Evolutionary conservation across 768 basidiomycete species (phyloP), one percentile per base, ranked within the genome.

Genomic region (Boletus sensibilis): DNA sequence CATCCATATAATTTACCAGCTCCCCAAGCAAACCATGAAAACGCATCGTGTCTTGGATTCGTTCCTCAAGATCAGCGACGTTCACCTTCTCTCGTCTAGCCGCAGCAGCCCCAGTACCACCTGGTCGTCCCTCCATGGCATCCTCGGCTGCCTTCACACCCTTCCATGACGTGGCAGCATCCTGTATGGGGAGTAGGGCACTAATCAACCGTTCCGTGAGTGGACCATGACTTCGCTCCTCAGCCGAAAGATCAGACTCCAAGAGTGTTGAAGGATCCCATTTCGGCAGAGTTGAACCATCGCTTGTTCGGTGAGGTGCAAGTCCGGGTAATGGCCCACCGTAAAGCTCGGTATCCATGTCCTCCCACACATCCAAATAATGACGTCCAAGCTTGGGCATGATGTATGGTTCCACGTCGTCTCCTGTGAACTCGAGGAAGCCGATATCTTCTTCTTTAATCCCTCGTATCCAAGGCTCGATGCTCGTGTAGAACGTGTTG

Each of bases 361-460:
- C 94, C 59, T 95, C 95, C 95, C 96, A 99, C 0, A 87, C 79
- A 50, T 96, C 91, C 34, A 84, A 75, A 65, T 98, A 99, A 73
- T 96, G 94, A 62, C 21, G 82, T 23, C 87, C 96, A 1, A 97
- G 81, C 53, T 88, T 83, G 29, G 96, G 96, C 74, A 95, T 83
- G 34, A 92, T 73, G 65, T 84, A 97, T 0, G 92, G 88, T 55
- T 94, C 91, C 10, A 91, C 78, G 58, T 97, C 94, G 65, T 98
- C 94, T n/a, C 83, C 90, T 12, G 87, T 87, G 65, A 90, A 90
- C 57, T 92, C 90, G 50, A 99, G 79, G 72, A 94, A 95, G 3
- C 96, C 96, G 29, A 98, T 76, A 67, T 99, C 97, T 72, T 98
- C 97, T 73, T 98, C 97, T 59, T 88, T 88, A 42, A 98, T 85